phyloP scores from a whole-genome alignment of 2,329 filamentous ascomycete genomes.

The Calonectria montana region DNA sequence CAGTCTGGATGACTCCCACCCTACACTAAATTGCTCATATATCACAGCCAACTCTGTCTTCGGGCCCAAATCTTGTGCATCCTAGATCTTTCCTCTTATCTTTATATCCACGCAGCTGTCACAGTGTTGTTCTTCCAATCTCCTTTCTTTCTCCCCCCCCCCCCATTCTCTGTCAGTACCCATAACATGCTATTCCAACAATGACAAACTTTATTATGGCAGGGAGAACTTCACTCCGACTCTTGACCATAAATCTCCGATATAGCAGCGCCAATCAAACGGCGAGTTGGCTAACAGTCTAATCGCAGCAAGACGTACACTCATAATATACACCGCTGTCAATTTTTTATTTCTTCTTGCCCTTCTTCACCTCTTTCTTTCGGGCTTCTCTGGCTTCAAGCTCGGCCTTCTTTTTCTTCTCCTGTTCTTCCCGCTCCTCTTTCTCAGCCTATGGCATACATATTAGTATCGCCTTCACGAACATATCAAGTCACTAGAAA shows the following conservation, averaged over 20 bases:
- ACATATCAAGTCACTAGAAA: background rate
- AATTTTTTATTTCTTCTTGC: slow-evolving; percentile 57
- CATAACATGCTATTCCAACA: background rate
- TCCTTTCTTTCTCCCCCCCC: background rate
- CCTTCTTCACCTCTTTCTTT: slow-evolving; percentile 66
- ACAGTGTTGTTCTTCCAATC: background rate
- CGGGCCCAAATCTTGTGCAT: background rate
- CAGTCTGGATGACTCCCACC: background rate
- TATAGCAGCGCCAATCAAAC: background rate
- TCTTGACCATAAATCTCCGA: slow-evolving; percentile 5
- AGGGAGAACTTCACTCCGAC: background rate
- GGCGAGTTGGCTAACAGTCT: slow-evolving; percentile 8
- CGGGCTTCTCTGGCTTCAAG: slow-evolving; percentile 65
- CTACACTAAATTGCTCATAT: background rate
- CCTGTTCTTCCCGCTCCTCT: slow-evolving; percentile 65
- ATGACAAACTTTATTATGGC: slow-evolving; percentile 10
- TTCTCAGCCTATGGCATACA: slow-evolving; percentile 62
- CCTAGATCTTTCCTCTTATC: background rate
- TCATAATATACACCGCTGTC: background rate
- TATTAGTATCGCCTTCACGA: slow-evolving; percentile 36
- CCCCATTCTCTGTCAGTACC: background rate
- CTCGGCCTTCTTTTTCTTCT: slow-evolving; percentile 61
- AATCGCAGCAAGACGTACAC: slow-evolving; percentile 3
- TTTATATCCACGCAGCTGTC: background rate
- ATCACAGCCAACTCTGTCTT: background rate